Base-by-base conservation (phyloP, 1,284 basidiomycete genomes). In the Volvariella surrecta region DNA sequence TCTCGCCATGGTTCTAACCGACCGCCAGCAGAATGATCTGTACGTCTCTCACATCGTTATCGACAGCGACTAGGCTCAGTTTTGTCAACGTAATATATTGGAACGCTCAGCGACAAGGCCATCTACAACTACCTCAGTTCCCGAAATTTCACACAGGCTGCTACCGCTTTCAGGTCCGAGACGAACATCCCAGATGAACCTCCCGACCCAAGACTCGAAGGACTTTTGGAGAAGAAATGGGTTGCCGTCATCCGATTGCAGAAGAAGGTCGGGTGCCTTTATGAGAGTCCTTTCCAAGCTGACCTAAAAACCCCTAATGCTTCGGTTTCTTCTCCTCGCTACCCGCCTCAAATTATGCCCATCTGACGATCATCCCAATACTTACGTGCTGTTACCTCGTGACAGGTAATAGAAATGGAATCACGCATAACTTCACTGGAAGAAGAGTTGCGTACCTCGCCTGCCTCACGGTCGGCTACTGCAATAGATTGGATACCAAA, bases 211-310 rank as follows among this genome's bases (percentile, higher is more conserved):
- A 89, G 86, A 56, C 80, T 85, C 40, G 87, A 87, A 56, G 90
- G 89, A 0, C 66, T 95, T 46, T 65, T 95, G 48, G 91, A 91
- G 68, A 94, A 93, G 79, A 95, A 95, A 62, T 95, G 91, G 91
- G 93, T 89, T 19, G 87, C 84, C 56, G 89, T 94, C 17, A 92
- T 95, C 48, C 74, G 91, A 48, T 61, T 95, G 55, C 92, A 95
- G 69, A 91, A 93, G 71, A 94, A 94, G 81, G 89, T 86, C 15
- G n/a, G 34, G 13, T 35, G 34, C 34, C n/a, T 7, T 35, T 39
- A 4, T 11, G 13, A 10, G 32, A 9, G 17, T 4, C 28, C 13
- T 16, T n/a, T 30, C 30, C 37, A 32, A 42, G 19, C 17, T 24
- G n/a, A 9, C 15, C 15, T 15, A 15, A 35, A n/a, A 35, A 15